A percentile compares a stretch with the other conserved stretches of the same genome.
Conservation (phyloP, 208 protist genomes). For the Acanthamoeba lenticulata region DNA sequence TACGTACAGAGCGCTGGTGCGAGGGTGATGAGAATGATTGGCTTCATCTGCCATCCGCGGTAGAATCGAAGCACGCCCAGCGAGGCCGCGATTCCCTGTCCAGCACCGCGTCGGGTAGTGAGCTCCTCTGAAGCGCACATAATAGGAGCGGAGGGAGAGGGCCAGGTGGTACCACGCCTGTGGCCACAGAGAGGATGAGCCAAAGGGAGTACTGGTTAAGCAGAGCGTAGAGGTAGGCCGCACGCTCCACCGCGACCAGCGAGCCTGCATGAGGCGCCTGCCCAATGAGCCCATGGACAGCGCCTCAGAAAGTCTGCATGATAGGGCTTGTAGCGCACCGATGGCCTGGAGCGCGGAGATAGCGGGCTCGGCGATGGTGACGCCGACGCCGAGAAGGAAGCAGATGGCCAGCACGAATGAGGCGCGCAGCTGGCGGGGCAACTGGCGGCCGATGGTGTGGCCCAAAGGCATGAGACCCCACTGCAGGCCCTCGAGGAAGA, state of each 20-base stretch:
- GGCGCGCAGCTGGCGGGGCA: background rate
- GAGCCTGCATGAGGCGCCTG: background rate
- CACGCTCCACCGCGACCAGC: background rate
- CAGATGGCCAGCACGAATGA: background rate
- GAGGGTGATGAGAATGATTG: background rate
- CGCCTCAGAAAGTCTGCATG: background rate
- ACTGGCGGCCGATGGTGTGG: background rate
- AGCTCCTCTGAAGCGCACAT: background rate
- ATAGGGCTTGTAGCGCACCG: background rate
- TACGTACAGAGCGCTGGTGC: background rate
- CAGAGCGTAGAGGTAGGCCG: background rate
- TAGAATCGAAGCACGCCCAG: conserved; percentile 19
- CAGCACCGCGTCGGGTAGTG: too few species aligned
- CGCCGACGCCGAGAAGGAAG: conserved; percentile 11
- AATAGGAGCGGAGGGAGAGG: too few species aligned
- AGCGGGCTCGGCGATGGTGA: conserved; percentile 23
- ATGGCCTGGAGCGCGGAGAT: background rate
- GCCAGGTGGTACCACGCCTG: background rate
- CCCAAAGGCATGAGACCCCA: background rate
- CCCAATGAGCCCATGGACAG: background rate
- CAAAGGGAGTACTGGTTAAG: background rate
- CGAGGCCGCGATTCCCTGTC: background rate
- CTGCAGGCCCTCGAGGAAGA: conserved; percentile 13
- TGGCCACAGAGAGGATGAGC: background rate
- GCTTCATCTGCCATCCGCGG: background rate